Evolutionary conservation across 2,329 filamentous ascomycete genomes (phyloP), one percentile per base, ranked within the genome.

Genomic region (Penicillium sp.): DNA sequence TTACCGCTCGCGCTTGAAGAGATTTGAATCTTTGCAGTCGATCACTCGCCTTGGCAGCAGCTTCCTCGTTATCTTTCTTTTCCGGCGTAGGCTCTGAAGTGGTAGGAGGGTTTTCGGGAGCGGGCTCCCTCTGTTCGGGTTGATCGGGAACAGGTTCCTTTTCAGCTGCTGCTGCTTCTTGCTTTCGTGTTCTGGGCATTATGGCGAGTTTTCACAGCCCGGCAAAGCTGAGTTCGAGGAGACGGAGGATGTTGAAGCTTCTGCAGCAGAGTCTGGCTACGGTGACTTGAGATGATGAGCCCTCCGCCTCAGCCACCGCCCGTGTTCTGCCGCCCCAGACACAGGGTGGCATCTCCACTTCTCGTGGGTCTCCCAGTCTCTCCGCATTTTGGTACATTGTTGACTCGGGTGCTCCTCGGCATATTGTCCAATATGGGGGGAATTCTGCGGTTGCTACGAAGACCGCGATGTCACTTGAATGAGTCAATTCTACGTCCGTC

Each of bases 11-110:
- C 21, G 89, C 89, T 74, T 95, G 86, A 13, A 97, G 84, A 3
- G 90, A 88, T 69, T 91, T 92, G 79, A 97, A 97, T 59, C 90
- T 86, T 43, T 90, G 89, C 72, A 86, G 78, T 49, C 91, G 85
- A 49, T 92, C 88, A 61, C 84, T 64, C 17, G 69, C 68, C 49
- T 65, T 73, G 5, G 64, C 59, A 17, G 65, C 58, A 44, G 63
- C 61, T 30, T 64, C 63, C 48, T 18, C 23, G n/a, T 64, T 58
- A 15, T 60, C 64, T 40, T 55, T 58, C n/a, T 48, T 52, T 15
- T 55, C 46, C 13, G 27, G 39, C 13, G 55, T 52, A n/a, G 51
- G 24, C 21, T 60, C 49, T 46, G 52, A n/a, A 27, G 52, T 36
- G 36, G 52, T 54, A 17, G 52, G 21, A 23, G 42, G 46, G n/a